phyloP scores from a whole-genome alignment of 352 stramenopile genomes.

The Globisporangium okanoganense region DNA sequence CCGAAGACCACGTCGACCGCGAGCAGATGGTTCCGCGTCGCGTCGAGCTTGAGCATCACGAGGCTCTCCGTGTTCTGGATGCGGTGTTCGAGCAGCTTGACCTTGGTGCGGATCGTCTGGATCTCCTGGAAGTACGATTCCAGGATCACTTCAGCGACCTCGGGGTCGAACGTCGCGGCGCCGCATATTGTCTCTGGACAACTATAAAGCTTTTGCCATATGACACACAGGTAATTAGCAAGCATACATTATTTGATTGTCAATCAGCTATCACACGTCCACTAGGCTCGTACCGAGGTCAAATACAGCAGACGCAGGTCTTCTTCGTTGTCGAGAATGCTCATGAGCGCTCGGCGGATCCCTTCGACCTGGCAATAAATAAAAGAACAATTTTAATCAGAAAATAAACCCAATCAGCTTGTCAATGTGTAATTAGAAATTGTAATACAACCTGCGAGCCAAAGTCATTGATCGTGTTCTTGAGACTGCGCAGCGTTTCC shows the following conservation, averaged over 20 bases:
- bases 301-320: constrained; percentile 27
- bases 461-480: constrained; percentile 39
- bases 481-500: constrained; percentile 25
- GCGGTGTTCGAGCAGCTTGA: constrained; percentile 55
- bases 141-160: constrained; percentile 8
- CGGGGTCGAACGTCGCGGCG: constrained; percentile 6
- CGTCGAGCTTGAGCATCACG: constrained; percentile 71
- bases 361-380: constrained; percentile 13
- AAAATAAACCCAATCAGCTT: too few species aligned
- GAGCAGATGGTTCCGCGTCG: constrained; percentile 60
- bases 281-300: constrained; percentile 6
- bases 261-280: too few species aligned
- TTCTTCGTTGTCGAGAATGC: constrained; percentile 29
- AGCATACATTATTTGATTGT: too few species aligned
- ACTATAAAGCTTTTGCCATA: constrained; percentile 2
- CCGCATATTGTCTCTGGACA: not conserved
- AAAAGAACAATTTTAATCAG: too few species aligned
- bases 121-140: constrained; percentile 32
- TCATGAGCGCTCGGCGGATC: constrained; percentile 22
- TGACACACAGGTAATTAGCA: not conserved
- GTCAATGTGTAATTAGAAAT: too few species aligned
- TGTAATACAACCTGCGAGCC: constrained; percentile 2
- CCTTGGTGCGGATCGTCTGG: constrained; percentile 64
- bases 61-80: constrained; percentile 73
- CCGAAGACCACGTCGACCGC: constrained; percentile 56